Base-by-base conservation (phyloP, 2,329 filamentous ascomycete genomes). In the Colletotrichum neosansevieriae region DNA sequence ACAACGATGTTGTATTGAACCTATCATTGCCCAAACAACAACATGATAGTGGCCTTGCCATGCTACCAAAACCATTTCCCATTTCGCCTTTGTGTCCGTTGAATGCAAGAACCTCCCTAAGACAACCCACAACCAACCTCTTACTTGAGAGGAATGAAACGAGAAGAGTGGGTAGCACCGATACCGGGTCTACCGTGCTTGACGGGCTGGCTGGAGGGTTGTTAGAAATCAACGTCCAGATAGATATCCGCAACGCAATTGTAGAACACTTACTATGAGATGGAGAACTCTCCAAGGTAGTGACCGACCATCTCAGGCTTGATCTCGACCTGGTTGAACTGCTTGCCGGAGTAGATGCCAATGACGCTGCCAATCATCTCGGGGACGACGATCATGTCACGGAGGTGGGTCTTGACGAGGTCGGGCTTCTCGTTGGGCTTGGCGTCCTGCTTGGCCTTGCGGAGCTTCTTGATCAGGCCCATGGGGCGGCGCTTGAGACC, bases 101-200 rank as follows among this genome's bases (percentile, higher is more conserved):
- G 83, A 86, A 87, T 86, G 84, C 84, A 85, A 81, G 81, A 83
- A 84, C 82, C 82, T 82, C 83, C 81, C 79, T 71, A 56, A 64
- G 58, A 79, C 74, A 80, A 79, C 81, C 81, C 75, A 75, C 75
- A 79, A 78, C 79, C 80, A 78, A 80, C 86, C 89, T 96, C 86
- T 90, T 98, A 98, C 90, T 99, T 99, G 85, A 99, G 92, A 85
- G 96, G 96, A 89, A 99, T 99, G 92, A 99, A 99, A 91, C 96
- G 94, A 85, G 96, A 99, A 88, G 95, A 98, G 93, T 99, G 94
- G 79, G 96, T 99, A 81, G 96, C 96, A 97, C 96, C 96, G 82
- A 99, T 99, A 98, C 96, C 96, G 81, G 96, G 96, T 86, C 96
- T 90, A 91, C 96, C 96, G 92, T 99, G 96, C 93, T 98, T 99